Conservation (phyloP, 495 filamentous ascomycete genomes). For the Penicillium paxilli region DNA sequence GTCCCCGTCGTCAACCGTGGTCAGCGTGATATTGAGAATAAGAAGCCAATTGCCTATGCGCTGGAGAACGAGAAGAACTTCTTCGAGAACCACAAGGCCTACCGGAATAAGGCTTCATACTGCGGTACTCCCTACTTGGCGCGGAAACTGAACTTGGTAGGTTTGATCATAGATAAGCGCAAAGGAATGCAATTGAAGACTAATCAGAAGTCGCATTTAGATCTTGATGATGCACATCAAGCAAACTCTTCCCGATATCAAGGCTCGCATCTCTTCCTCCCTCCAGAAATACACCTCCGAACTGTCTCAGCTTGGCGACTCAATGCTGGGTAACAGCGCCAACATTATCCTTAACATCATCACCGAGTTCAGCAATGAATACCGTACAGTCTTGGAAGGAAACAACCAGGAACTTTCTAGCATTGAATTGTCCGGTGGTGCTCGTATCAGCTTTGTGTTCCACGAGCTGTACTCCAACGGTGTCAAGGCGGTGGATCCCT, state of each 20-base stretch:
- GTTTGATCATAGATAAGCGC: slow-evolving; percentile 13
- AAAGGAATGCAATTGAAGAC: neutral
- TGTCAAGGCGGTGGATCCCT: slow-evolving; percentile 96
- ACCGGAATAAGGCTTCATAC: slow-evolving; percentile 97
- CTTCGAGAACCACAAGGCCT: slow-evolving; percentile 98
- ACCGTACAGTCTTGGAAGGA: slow-evolving; percentile 92
- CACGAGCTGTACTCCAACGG: slow-evolving; percentile 98
- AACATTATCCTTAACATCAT: slow-evolving; percentile 99
- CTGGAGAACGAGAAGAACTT: slow-evolving; percentile 95
- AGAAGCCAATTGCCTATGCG: slow-evolving; percentile 87
- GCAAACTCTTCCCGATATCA: slow-evolving; percentile 98
- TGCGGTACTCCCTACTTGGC: slow-evolving; percentile 97
- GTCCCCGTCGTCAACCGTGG: slow-evolving; percentile 98
- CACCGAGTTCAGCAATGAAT: slow-evolving; percentile 97
- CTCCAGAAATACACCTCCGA: slow-evolving; percentile 90
- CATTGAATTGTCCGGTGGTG: slow-evolving; percentile 91
- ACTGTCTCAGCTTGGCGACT: slow-evolving; percentile 81
- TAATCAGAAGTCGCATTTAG: slow-evolving; percentile 35
- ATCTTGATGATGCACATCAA: slow-evolving; percentile 99
- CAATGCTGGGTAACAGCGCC: slow-evolving; percentile 91
- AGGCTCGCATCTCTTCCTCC: slow-evolving; percentile 86
- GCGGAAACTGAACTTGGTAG: slow-evolving; percentile 88
- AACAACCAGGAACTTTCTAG: slow-evolving; percentile 95
- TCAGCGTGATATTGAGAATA: slow-evolving; percentile 98
- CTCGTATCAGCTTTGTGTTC: slow-evolving; percentile 99